Evolutionary conservation across 768 basidiomycete species (phyloP), one percentile per base, ranked within the genome.

Genomic region (Hericium erinaceus): DNA sequence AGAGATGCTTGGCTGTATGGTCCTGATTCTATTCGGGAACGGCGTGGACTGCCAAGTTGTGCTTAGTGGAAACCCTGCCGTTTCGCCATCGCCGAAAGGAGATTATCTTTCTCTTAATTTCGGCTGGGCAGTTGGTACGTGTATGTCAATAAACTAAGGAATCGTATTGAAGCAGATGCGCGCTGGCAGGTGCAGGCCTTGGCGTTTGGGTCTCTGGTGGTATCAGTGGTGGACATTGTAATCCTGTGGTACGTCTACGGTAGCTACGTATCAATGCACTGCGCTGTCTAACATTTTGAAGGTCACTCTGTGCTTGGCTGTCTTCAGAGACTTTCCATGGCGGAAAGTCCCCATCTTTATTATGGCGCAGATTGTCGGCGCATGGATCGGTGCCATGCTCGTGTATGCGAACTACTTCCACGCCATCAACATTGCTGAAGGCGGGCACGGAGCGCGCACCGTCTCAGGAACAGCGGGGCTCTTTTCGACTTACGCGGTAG

Each of bases 271-370:
- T 38, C 22, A 33, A 33, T 20, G 8, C 26, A 5, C 3, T 15
- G 22, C 37, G 4, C 56, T 37, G 15, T 26, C 39, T 26, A 16
- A 22, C 15, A 16, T 50, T 26, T 4, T 18, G 16, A 28, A 85
- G 84, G 76, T 91, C 22, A 92, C 90, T n/a, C 69, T 92, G 53
- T 77, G 82, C 15, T 65, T 90, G 46, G 87, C 86, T 4, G 73
- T 80, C 2, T 82, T 83, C 68, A 81, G 89, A 60, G 77, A 76
- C 50, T 91, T 92, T 69, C 87, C 90, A 0, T 87, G 87, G 85
- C 77, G 76, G 62, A 92, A 92, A 67, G 90, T 90, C 0, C 90
- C 90, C 0, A 75, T 63, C 20, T 90, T 83, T 66, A 78, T 87
- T 44, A 64, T 81, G 52, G 78, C 83, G 0, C 87, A 89, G 66